These are phyloP conservation scores for Colletotrichum neosansevieriae DNA, from an alignment of 2,329 filamentous ascomycete genomes.

Conservation along the genomic window DNA sequence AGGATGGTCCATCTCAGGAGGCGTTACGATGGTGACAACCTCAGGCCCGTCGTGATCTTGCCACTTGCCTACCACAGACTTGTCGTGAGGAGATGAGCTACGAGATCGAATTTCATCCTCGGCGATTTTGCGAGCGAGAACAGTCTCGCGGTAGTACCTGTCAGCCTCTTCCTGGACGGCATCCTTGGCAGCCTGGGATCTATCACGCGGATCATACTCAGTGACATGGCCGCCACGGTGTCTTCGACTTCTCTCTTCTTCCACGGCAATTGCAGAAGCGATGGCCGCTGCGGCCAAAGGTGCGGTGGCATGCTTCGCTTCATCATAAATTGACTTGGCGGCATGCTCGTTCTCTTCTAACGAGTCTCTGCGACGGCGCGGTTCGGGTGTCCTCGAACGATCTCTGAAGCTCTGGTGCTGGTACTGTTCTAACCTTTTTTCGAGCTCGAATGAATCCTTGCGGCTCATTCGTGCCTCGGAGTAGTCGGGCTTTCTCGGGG, in stretches of 20 bases:
- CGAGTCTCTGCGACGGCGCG: slow-evolving; percentile 37
- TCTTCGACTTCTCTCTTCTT: slow-evolving; percentile 53
- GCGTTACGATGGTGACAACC: slow-evolving; percentile 64
- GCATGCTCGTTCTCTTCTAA: slow-evolving; percentile 57
- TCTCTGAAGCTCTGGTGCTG: slow-evolving; percentile 41
- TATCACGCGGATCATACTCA: slow-evolving; percentile 50
- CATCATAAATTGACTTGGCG: slow-evolving; percentile 58
- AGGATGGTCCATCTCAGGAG: slow-evolving; percentile 62
- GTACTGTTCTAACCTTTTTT: slow-evolving; percentile 49
- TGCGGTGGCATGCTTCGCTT: slow-evolving; percentile 61
- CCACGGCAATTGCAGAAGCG: slow-evolving; percentile 59
- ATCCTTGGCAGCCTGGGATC: slow-evolving; percentile 52
- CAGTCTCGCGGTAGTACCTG: slow-evolving; percentile 67
- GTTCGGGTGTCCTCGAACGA: slow-evolving; percentile 42
- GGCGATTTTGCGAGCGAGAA: slow-evolving; percentile 65
- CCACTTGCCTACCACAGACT: slow-evolving; percentile 69
- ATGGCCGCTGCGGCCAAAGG: slow-evolving; percentile 62
- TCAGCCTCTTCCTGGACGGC: slow-evolving; percentile 69
- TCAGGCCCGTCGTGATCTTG: slow-evolving; percentile 49
- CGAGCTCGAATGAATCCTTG: slow-evolving; percentile 62
- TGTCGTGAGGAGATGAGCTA: slow-evolving; percentile 61
- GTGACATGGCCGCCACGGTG: slow-evolving; percentile 49
- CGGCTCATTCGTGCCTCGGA: slow-evolving; percentile 58
- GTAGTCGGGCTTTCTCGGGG: slow-evolving; percentile 45
- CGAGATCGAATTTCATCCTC: slow-evolving; percentile 67